Evolutionary conservation across 805 yeast genomes (phyloP).

Genomic region (Pichia cephalocereana): DNA sequence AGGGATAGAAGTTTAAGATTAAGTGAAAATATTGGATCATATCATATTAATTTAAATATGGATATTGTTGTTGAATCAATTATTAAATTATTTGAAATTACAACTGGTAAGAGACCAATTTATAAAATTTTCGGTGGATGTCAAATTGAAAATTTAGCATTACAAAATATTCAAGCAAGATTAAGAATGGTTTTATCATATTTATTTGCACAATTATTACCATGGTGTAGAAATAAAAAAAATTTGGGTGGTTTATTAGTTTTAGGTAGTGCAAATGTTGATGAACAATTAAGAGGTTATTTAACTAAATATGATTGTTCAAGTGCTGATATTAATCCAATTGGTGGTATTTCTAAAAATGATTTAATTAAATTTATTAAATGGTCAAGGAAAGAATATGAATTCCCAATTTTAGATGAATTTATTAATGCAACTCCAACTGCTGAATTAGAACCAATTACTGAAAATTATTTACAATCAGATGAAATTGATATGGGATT

Average conservation of each 20-base stretch:
- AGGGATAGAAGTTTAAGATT: slow-evolving; percentile 71
- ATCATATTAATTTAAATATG: slow-evolving; percentile 89
- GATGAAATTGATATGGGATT: slow-evolving; percentile 99
- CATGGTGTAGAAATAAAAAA: slow-evolving; percentile 79
- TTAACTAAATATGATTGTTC: slow-evolving; percentile 96
- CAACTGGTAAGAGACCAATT: slow-evolving; percentile 84
- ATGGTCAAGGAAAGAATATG: slow-evolving; percentile 62
- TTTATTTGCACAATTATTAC: slow-evolving; percentile 85
- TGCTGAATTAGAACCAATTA: slow-evolving; percentile 95
- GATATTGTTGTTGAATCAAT: slow-evolving; percentile 73
- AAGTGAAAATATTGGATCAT: slow-evolving; percentile 71
- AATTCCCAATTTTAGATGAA: slow-evolving; percentile 66
- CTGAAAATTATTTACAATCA: slow-evolving; percentile 84
- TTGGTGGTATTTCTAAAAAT: slow-evolving; percentile 96
- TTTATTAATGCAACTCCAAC: slow-evolving; percentile 93
- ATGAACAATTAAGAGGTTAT: slow-evolving; percentile 92
- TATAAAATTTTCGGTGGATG: slow-evolving; percentile 93
- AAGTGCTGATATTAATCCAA: slow-evolving; percentile 94
- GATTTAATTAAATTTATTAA: slow-evolving; percentile 81
- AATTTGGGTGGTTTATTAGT: slow-evolving; percentile 77
- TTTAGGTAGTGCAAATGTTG: slow-evolving; percentile 94
- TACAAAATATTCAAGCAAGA: slow-evolving; percentile 96
- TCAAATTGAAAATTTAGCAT: slow-evolving; percentile 81
- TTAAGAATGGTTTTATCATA: slow-evolving; percentile 91
- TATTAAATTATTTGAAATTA: slow-evolving; percentile 67